phyloP scores from a whole-genome alignment of 257 asterid species.

The Anisodus acutangulus region DNA sequence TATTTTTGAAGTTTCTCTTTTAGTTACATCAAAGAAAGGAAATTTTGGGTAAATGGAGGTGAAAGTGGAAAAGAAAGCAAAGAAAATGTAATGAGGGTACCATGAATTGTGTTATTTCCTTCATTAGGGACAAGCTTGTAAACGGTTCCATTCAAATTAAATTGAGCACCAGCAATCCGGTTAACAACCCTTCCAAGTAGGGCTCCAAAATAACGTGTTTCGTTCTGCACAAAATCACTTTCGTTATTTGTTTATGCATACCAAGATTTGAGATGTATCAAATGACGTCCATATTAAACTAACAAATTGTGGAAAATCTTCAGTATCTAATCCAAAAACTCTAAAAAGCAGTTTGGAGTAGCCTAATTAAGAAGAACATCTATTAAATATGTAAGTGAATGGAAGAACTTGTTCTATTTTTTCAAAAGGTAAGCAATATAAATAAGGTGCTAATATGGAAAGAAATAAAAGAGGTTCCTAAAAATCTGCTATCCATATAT shows the following conservation, averaged over 20 bases:
- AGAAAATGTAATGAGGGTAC: not conserved
- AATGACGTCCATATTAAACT: not conserved
- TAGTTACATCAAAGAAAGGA: not conserved
- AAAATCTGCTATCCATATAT: no score
- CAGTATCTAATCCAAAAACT: not conserved
- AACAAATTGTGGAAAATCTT: not conserved
- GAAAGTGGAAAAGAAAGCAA: not conserved
- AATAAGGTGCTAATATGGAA: no score
- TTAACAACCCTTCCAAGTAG: slow-evolving; percentile 33
- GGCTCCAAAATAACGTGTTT: slow-evolving; percentile 25
- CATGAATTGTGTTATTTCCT: slow-evolving; percentile 31
- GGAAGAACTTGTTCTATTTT: no score
- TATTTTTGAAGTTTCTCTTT: no score
- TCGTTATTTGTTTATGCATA: not conserved
- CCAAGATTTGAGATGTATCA: no score
- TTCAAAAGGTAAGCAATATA: no score
- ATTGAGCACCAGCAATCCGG: slow-evolving; percentile 32
- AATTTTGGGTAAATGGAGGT: not conserved
- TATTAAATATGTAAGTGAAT: not conserved
- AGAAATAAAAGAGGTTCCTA: no score
- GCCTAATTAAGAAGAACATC: not conserved
- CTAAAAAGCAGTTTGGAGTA: not conserved
- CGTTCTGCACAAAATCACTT: not conserved
- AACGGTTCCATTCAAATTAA: slow-evolving; percentile 29
- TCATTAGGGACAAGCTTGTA: slow-evolving; percentile 32